Evolutionary conservation across 306 rosid species (phyloP), one percentile per base, ranked within the genome.

Genomic region (Corylus heterophylla): DNA sequence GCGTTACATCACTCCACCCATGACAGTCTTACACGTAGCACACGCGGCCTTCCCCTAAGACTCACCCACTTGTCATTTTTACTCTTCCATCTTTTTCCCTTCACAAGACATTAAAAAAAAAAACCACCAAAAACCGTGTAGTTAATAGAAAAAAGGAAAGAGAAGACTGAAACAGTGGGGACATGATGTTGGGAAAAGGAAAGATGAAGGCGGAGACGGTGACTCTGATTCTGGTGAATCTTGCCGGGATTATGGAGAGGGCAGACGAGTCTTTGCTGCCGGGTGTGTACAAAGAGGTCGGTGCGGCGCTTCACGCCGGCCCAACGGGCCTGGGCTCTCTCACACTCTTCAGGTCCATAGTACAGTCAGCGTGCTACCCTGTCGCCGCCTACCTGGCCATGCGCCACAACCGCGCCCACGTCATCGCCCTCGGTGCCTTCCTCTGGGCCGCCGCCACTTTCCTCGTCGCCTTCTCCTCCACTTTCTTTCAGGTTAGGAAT

Each of bases 361-460:
- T 95, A 0, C 97, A 92, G 84, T 72, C 96, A 5, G 75, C 80
- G 25, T 95, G 96, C 59, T 95, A 89, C n/a, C 99, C 99, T 14
- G 1, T 93, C 1, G 98, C 99, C 2, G 99, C 91, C 2, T 90
- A 87, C 82, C 88, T 95, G 12, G 93, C 96, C 12, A 50, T 82
- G 18, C 93, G 90, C 49, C 92, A 91, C 83, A 90, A 95, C 83
- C 97, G 97, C 0, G 89, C 98, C 18, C 97, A 91, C 74, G 94
- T 93, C 71, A 93, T 95, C 31, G 93, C 99, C 0, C 82, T 91
- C 72, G 99, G 97, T 4, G 96, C 99, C 56, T 88, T 90, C 69
- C 97, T 93, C 67, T 95, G 99, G 98, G 89, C 97, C 22, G 82
- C 89, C 54, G 98, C 97, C 64, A 95, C 98, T 85, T 92, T 94